These are phyloP conservation scores for Aureobasidium sp. DNA, from an alignment of 2,329 filamentous ascomycete genomes.

Conservation along the genomic window DNA sequence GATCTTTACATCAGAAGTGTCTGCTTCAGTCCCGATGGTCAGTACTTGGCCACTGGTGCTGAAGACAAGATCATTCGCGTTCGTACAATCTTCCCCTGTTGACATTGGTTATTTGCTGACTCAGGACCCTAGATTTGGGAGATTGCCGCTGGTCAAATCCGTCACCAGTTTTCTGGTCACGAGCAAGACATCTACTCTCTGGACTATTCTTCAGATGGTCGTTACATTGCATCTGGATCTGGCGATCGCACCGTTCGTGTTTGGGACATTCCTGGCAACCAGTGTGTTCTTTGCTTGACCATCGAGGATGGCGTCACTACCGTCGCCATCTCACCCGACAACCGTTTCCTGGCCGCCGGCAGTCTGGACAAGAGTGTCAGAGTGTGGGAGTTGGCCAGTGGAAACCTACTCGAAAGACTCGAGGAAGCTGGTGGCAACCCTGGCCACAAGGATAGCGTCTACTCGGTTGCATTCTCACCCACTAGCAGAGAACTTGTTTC, in stretches of 20 bases:
- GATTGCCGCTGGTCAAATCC: slow-evolving; percentile 72
- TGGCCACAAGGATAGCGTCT: slow-evolving; percentile 94
- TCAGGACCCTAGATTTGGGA: slow-evolving; percentile 74
- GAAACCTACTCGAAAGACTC: slow-evolving; percentile 79
- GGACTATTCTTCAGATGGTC: slow-evolving; percentile 87
- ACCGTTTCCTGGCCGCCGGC: slow-evolving; percentile 86
- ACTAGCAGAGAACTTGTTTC: slow-evolving; percentile 88
- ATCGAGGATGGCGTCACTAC: slow-evolving; percentile 98
- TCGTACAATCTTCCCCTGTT: slow-evolving; percentile 30
- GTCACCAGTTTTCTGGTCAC: slow-evolving; percentile 89
- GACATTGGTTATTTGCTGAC: slow-evolving; percentile 9
- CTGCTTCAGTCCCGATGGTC: slow-evolving; percentile 95
- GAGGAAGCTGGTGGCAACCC: slow-evolving; percentile 61
- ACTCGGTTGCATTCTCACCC: slow-evolving; percentile 91
- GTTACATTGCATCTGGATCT: slow-evolving; percentile 89
- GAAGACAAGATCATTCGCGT: slow-evolving; percentile 96
- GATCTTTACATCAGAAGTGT: slow-evolving; percentile 97
- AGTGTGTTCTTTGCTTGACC: slow-evolving; percentile 72
- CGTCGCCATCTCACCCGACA: slow-evolving; percentile 92
- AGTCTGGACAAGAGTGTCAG: slow-evolving; percentile 96
- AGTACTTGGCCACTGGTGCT: slow-evolving; percentile 87
- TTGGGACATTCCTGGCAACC: slow-evolving; percentile 85
- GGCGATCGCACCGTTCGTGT: slow-evolving; percentile 90
- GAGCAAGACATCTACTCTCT: slow-evolving; percentile 98
- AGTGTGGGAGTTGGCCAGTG: slow-evolving; percentile 86